phyloP scores from a whole-genome alignment of 2,329 filamentous ascomycete genomes.

The Claviceps digitariae region DNA sequence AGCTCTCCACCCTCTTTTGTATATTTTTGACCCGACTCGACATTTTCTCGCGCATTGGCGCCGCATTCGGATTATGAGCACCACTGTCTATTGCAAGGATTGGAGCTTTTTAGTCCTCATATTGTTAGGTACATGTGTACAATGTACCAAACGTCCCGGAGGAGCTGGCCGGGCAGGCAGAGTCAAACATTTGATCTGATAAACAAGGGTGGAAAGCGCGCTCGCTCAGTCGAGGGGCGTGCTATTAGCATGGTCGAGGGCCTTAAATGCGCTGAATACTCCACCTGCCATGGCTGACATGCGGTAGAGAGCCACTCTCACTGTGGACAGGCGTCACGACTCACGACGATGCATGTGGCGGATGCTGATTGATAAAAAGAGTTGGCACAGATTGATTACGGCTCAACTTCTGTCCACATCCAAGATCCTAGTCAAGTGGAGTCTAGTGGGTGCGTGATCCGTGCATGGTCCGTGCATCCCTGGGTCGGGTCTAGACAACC shows the following conservation, averaged over 20 bases:
- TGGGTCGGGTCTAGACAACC: too few species aligned
- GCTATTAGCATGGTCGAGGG: background rate
- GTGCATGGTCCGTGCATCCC: too few species aligned
- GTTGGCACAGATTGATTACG: background rate
- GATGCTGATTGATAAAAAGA: conserved; percentile 1
- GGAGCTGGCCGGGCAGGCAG: background rate
- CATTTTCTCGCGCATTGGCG: too few species aligned
- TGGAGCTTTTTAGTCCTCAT: background rate
- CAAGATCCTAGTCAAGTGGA: background rate
- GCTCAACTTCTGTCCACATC: background rate
- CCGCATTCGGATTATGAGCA: background rate
- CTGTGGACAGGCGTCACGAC: background rate
- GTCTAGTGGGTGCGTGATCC: background rate
- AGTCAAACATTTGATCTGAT: too few species aligned
- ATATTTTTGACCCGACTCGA: background rate
- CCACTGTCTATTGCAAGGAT: background rate
- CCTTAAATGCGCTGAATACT: background rate
- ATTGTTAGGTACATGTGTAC: background rate
- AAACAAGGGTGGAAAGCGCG: background rate
- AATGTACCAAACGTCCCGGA: background rate
- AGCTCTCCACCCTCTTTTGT: background rate
- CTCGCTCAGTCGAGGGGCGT: background rate
- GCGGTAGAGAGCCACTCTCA: background rate
- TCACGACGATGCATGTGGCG: background rate
- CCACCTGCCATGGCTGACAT: background rate